Base-by-base conservation (phyloP, 2,329 filamentous ascomycete species). In the Penicillium oxalicum region DNA sequence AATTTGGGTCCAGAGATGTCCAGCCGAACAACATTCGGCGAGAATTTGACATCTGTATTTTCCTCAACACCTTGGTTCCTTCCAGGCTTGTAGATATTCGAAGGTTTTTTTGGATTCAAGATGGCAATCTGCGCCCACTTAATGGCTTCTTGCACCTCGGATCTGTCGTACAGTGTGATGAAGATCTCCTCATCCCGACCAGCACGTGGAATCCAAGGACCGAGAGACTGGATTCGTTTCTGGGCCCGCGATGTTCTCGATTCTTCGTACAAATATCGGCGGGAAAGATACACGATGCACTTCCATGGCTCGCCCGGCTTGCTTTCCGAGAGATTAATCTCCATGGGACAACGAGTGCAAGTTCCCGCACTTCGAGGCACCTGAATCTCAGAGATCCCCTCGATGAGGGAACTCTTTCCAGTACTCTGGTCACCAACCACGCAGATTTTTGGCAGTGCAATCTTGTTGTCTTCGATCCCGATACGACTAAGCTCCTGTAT, bases 341-440 rank as follows among this genome's bases (percentile, higher is more conserved):
- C 86, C 0, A 94, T 77, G 0, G 89, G 88, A 49, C 88, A 94
- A 0, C 86, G 73, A 0, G 90, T 95, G 60, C 90, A 95, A 0
- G 85, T 87, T 0, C 84, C 86, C 4, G 80, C 78, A 36, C 78
- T 81, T 1, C 85, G 77, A 0, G 88, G 88, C 0, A 91, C 79
- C 18, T 83, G 82, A 25, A 93, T 83, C 4, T 84, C 86, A 0
- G 40, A 71, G 50, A 87, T 78, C 0, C 80, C 83, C 9, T 83
- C 83, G 44, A 78, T 77, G 0, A 80, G 62, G 0, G 77, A 89
- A 0, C 84, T 89, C 63, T 95, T 95, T 0, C 90, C 91, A 0
- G 88, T 86, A 0, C 82, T 87, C 61, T 95, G 90, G 42, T 95
- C 89, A 0, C 90, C 90, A 0, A 95, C 82, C 0, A 95, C 80